A percentile compares a stretch with the other conserved stretches of the same genome.
Conservation (phyloP, 2,329 filamentous ascomycete genomes). For the Grosmannia clavigera region DNA sequence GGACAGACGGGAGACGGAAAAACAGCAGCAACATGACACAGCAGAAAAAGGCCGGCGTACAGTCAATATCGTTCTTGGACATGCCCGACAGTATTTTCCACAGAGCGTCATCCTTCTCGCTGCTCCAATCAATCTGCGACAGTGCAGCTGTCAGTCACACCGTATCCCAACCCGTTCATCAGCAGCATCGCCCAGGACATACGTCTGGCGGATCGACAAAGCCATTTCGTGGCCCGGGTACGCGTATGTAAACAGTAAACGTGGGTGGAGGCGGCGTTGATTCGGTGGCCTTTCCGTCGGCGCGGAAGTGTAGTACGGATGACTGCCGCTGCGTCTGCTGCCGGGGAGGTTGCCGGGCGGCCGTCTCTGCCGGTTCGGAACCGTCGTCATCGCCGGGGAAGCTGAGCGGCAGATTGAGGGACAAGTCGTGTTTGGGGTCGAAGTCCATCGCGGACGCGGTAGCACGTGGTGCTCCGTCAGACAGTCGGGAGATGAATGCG, state of each 20-base stretch:
- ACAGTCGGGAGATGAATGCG: not conserved
- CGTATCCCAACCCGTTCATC: not conserved
- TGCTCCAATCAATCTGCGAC: constrained; percentile 71
- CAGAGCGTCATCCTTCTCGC: constrained; percentile 70
- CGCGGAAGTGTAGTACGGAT: no score
- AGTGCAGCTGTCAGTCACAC: not conserved
- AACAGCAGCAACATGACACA: no score
- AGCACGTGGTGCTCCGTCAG: not conserved
- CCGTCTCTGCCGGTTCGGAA: no score
- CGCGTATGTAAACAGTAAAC: constrained; percentile 70
- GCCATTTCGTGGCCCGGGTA: constrained; percentile 77
- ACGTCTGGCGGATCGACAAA: constrained; percentile 87
- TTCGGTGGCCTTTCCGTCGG: not conserved
- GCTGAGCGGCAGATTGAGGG: constrained; percentile 9
- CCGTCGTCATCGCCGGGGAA: constrained; percentile 8
- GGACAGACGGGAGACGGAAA: not conserved
- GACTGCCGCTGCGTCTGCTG: not conserved
- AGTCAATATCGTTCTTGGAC: constrained; percentile 76
- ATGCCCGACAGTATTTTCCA: constrained; percentile 84
- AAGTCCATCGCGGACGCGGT: constrained; percentile 6
- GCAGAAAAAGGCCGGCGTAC: constrained; percentile 33
- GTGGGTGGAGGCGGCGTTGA: constrained; percentile 24
- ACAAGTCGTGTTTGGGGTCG: constrained; percentile 9
- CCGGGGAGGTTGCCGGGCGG: not conserved
- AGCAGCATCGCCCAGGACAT: constrained; percentile 19